Percentiles rank a stretch among this genome's conserved stretches.
Conservation (phyloP, 2,329 filamentous ascomycete species). For the Tricladium varicosporioides region DNA sequence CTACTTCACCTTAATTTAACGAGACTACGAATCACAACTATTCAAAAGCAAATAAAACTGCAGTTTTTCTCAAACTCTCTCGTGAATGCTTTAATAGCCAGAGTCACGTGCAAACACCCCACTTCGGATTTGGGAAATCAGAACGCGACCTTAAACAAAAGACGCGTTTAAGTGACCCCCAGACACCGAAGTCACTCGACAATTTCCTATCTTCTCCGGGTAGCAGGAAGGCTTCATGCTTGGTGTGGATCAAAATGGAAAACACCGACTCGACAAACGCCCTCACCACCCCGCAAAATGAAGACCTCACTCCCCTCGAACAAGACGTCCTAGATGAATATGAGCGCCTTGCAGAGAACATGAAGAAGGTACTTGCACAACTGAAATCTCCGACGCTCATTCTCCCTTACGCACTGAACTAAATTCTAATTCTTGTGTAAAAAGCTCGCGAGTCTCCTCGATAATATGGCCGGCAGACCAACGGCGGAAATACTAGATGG, state of each 20-base stretch:
- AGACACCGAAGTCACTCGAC: not conserved
- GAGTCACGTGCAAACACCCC: not conserved
- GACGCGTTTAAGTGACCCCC: not conserved
- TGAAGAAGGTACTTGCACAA: slow-evolving; percentile 76
- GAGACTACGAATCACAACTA: not conserved
- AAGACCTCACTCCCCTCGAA: slow-evolving; percentile 74
- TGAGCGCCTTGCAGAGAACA: slow-evolving; percentile 78
- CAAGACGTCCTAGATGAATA: slow-evolving; percentile 97
- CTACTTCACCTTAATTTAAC: not conserved
- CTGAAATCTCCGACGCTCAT: not conserved
- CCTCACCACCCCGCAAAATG: slow-evolving; percentile 32
- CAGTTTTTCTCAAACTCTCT: too few species aligned
- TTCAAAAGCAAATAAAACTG: not conserved
- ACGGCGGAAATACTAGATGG: slow-evolving; percentile 83
- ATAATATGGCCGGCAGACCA: slow-evolving; percentile 65
- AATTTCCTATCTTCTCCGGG: not conserved
- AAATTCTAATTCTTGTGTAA: not conserved
- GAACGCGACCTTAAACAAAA: not conserved
- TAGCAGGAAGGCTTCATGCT: too few species aligned
- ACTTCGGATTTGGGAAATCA: not conserved
- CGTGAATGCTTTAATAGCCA: not conserved
- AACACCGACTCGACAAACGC: slow-evolving; percentile 14
- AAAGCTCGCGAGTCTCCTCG: slow-evolving; percentile 59
- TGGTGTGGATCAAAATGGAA: slow-evolving; percentile 18
- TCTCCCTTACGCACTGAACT: not conserved